Conservation (phyloP, 1,139 yeast species). For the Hemisphaericaspora xylanilytica region DNA sequence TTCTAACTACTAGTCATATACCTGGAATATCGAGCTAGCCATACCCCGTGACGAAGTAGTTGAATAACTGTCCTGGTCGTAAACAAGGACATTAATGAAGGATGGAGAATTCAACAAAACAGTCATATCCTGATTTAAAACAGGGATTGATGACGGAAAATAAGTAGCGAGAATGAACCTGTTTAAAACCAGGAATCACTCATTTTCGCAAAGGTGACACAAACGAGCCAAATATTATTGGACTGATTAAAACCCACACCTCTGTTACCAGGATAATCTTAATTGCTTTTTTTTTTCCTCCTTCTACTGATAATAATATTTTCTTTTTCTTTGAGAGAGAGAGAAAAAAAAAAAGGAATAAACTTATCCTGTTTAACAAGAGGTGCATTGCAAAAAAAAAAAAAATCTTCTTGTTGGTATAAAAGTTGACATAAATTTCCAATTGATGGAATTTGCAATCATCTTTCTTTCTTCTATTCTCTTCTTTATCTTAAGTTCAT, state of each 20-base stretch:
- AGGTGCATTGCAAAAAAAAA: conserved; percentile 2
- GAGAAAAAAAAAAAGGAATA: neutral
- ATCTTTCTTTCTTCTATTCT: neutral
- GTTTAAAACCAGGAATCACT: conserved; percentile 1
- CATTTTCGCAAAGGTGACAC: conserved; percentile 1
- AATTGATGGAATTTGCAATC: neutral
- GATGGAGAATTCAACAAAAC: too few relatives aligned
- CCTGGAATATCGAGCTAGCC: too few relatives aligned
- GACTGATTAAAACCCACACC: neutral
- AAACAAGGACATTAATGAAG: too few relatives aligned
- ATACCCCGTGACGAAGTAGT: too few relatives aligned
- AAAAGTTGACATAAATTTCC: conserved; percentile 1
- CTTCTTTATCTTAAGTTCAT: neutral
- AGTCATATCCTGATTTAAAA: neutral
- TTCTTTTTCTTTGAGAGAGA: neutral
- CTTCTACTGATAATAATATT: too few relatives aligned
- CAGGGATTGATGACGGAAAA: neutral
- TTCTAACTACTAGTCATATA: too few relatives aligned
- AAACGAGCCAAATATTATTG: conserved; percentile 1
- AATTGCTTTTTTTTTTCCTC: too few relatives aligned
- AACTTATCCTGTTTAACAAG: neutral
- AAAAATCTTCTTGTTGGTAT: neutral
- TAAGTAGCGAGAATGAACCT: neutral
- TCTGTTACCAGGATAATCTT: conserved; percentile 2
- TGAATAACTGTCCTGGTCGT: too few relatives aligned